Base-by-base conservation (phyloP, 805 yeast species). In the Spathaspora hagerdaliae region DNA sequence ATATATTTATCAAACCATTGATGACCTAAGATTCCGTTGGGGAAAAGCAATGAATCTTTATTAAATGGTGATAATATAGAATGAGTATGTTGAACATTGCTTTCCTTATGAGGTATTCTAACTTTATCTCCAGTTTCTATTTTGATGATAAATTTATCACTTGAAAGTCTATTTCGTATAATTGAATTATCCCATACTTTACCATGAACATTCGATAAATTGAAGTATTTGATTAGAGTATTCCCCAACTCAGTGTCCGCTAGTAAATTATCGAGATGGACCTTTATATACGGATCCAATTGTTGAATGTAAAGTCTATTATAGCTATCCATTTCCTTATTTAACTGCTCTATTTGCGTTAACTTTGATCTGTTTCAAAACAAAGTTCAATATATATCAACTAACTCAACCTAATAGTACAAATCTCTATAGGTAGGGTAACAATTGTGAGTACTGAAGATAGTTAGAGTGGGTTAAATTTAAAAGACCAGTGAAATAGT, bases 31-130 rank as follows among this genome's bases (percentile, higher is more conserved):
- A 63, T 58, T 10, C 68, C 64, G 41, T 63, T 60, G 26, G 65
- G 64, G 39, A 58, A 60, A 31, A 63, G 31, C 29, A 54, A 51
- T 5, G 70, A 69, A n/a, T 52, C 42, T 2, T 55, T 46, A 42
- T 67, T 59, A 53, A 71, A 70, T 1, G 76, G 77, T 0, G 75
- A 70, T 5, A 61, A 41, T 6, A 35, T 41, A n/a, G 70, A 62
- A 45, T 69, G 73, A 4, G 31, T 13, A 35, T 37, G 10, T 11
- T 31, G 7, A 13, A 24, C 24, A 3, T 39, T 32, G 14, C 27
- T 8, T 7, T 15, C 29, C 26, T 35, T 10, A 13, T 29, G 8
- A 3, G 45, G 45, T 7, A 43, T 31, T 33, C 37, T 7, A 35
- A 45, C 5, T 9, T 32, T 39, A 42, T 51, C 39, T 5, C 45